Evolutionary conservation across 306 rosid genomes (phyloP), one percentile per base, ranked within the genome.

Genomic region (Potentilla sterilis): DNA sequence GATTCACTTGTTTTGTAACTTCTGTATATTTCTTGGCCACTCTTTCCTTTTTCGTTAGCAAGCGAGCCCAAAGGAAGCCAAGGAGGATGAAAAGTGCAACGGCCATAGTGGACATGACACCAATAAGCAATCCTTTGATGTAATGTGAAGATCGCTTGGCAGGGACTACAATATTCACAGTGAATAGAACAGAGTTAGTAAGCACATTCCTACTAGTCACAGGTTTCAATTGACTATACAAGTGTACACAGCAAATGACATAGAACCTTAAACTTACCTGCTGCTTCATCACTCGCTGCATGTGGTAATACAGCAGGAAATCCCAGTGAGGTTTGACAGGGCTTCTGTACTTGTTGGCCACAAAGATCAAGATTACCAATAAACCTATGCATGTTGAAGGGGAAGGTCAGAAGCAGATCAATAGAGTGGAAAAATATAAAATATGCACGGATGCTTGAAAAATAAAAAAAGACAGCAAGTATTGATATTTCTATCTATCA

Each of bases 241-340:
- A 28, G 1, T 28, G 28, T 28, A 28, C 28, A 28, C 7, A 76
- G 21, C 40, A 28, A 28, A 34, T 69, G 42, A 82, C 57, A 19
- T 3, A 47, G 41, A 63, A 52, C 47, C 52, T 19, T 42, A 64
- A 78, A 92, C 87, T 83, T 89, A 79, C 99, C 98, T 85, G 89
- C 80, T 49, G 92, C 92, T 87, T 90, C 91, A 77, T 96, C 94
- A 62, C 99, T 96, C 70, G 64, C 89, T 40, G 97, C 94, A 73
- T 90, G 96, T 1, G 99, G 99, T 46, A 96, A 86, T 68, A 96
- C 93, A 24, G 89, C 99, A 64, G 99, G 99, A 73, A 92, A 96
- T 65, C 99, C 99, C 43, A 96, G 75, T 61, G 99, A 96, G 49
- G 99, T 89, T 46, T 90, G 85, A 74, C 99, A 96, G 4, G 89